phyloP scores from a whole-genome alignment of 1,284 basidiomycete species.

The Leucoagaricus sp. region DNA sequence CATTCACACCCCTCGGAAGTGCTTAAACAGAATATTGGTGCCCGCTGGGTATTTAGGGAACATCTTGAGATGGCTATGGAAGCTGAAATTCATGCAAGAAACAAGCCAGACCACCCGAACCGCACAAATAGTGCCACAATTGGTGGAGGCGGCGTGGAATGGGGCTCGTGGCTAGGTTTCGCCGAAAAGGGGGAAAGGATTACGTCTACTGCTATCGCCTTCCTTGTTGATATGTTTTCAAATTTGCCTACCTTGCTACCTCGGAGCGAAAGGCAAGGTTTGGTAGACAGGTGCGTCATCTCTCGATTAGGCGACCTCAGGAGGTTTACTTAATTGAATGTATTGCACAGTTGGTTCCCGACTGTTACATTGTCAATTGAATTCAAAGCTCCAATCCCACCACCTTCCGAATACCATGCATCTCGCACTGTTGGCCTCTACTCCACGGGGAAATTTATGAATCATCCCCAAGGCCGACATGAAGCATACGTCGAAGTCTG shows the following conservation, averaged over 20 bases:
- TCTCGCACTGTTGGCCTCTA: conserved; percentile 56
- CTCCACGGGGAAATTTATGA: conserved; percentile 48
- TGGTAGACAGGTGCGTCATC: conserved; percentile 28
- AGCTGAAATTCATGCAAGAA: conserved; percentile 37
- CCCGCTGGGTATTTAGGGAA: conserved; percentile 36
- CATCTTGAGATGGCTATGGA: conserved; percentile 43
- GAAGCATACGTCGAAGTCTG: conserved; percentile 60
- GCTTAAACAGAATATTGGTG: conserved; percentile 20
- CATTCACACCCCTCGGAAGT: conserved; percentile 48
- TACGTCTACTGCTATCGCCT: conserved; percentile 47
- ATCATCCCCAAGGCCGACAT: conserved; percentile 54
- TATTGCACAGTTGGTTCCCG: conserved; percentile 52
- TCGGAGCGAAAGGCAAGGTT: conserved; percentile 35
- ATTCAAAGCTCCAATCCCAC: conserved; percentile 59
- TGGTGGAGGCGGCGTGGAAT: conserved; percentile 52
- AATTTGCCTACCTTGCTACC: conserved; percentile 44
- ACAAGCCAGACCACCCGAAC: conserved; percentile 33
- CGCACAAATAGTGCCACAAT: conserved; percentile 38
- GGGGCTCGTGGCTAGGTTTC: conserved; percentile 59
- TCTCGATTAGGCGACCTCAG: background rate
- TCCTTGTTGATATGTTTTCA: conserved; percentile 54
- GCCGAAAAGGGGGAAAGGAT: conserved; percentile 42
- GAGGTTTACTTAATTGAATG: background rate
- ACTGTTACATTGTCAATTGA: conserved; percentile 60
- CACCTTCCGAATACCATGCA: conserved; percentile 38